These are phyloP conservation scores for Hanseniaspora clermontiae DNA, from an alignment of 805 yeast species.

Conservation along the genomic window DNA sequence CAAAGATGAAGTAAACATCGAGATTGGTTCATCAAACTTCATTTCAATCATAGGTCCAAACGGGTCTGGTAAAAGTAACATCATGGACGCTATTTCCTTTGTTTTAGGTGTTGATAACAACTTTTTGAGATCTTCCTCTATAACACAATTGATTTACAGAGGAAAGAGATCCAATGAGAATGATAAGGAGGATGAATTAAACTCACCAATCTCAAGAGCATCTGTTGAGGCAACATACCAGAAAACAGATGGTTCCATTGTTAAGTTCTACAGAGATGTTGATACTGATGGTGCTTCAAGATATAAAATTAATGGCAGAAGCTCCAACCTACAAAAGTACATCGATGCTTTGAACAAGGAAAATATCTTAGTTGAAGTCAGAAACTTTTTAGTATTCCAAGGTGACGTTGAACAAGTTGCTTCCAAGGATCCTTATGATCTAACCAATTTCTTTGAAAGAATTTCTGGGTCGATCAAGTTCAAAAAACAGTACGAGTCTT, in stretches of 20 bases:
- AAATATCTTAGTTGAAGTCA: slow-evolving; percentile 74
- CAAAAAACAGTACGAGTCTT: slow-evolving; percentile 50
- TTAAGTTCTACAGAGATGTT: slow-evolving; percentile 54
- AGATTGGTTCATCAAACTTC: slow-evolving; percentile 72
- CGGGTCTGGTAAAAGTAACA: slow-evolving; percentile 93
- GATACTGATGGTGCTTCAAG: slow-evolving; percentile 48
- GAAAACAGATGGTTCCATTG: slow-evolving; percentile 32
- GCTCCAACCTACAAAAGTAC: slow-evolving; percentile 55
- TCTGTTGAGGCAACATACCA: slow-evolving; percentile 70
- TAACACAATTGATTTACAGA: slow-evolving; percentile 70
- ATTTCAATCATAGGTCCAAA: slow-evolving; percentile 96
- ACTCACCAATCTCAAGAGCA: slow-evolving; percentile 37
- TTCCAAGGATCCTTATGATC: slow-evolving; percentile 64
- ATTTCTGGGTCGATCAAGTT: slow-evolving; percentile 70
- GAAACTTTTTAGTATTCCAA: slow-evolving; percentile 87
- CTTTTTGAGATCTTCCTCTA: slow-evolving; percentile 60
- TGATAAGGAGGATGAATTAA: slow-evolving; percentile 11
- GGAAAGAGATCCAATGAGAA: slow-evolving; percentile 36
- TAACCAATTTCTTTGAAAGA: slow-evolving; percentile 63
- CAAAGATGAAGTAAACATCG: slow-evolving; percentile 58
- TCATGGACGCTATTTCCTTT: slow-evolving; percentile 95
- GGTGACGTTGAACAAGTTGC: slow-evolving; percentile 95
- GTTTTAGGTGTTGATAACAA: slow-evolving; percentile 73
- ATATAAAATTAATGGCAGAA: slow-evolving; percentile 50
- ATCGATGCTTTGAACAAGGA: slow-evolving; percentile 54